Evolutionary conservation across 2,329 filamentous ascomycete genomes (phyloP), one percentile per base, ranked within the genome.

Genomic region (Colletotrichum musicola): DNA sequence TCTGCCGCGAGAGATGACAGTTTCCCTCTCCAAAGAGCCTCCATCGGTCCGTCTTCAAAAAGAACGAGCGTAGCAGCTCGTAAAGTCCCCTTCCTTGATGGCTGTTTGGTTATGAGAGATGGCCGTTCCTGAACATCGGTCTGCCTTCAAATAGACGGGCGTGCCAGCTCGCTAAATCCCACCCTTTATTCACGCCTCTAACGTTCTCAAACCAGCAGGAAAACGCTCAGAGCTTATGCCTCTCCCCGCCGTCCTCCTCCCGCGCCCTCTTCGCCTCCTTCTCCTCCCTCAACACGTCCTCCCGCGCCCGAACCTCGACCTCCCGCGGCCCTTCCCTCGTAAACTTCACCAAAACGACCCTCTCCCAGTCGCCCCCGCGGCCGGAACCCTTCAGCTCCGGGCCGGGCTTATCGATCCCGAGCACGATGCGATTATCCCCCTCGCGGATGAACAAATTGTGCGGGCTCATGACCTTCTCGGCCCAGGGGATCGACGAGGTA

Each of bases 391-490:
- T 79, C 42, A 91, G 77, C 76, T 91, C 89, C 4, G 79, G 81
- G 0, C 88, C 88, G 0, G 89, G 87, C 72, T 83, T 84, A 60
- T 89, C 87, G n/a, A 92, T 74, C 0, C 80, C 86, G 46, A 92
- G 74, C 2, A 91, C 85, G 12, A 82, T 74, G 59, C 86, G 80
- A 12, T 81, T 81, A 64, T 87, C 85, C 3, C 75, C 74, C 54
- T 79, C 77, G 53, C 82, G 77, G 64, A 85, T 73, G 18, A 86
- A 81, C 7, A 89, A 60, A 13, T 78, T 78, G 3, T 80, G 78
- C 4, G 90, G 89, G 70, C 85, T 86, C 64, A 92, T 91, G n/a
- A 86, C 85, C 76, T 90, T 89, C 5, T 90, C 84, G 0, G 79
- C 81, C 88, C 88, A 91, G 0, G 85, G 75, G n/a, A 88, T 86